Conservation (phyloP, 192 early-diverging fungal species). For the Backusella psychrophila region DNA sequence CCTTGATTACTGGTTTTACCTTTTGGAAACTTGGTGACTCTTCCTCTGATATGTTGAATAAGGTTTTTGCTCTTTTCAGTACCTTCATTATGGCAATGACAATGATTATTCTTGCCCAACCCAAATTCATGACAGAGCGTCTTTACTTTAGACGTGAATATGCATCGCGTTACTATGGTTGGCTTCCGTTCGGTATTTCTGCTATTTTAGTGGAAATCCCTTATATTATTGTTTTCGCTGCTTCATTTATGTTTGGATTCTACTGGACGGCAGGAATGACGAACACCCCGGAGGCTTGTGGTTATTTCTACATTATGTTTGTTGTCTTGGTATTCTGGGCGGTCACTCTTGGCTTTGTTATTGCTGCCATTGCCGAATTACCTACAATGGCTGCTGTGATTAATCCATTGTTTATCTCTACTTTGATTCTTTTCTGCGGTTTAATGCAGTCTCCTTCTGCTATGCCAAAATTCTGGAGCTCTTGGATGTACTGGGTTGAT, state of each 20-base stretch:
- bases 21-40: slow-evolving; percentile 62
- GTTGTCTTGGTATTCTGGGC: slow-evolving; percentile 63
- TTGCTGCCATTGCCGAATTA: slow-evolving; percentile 64
- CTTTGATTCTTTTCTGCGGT: slow-evolving; percentile 70
- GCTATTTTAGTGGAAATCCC: slow-evolving; percentile 70
- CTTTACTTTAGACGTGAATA: slow-evolving; percentile 64
- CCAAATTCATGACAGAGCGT: slow-evolving; percentile 70
- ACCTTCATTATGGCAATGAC: slow-evolving; percentile 62
- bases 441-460: slow-evolving; percentile 57
- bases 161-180: slow-evolving; percentile 66
- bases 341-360: slow-evolving; percentile 66
- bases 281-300: slow-evolving; percentile 39
- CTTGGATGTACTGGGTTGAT: slow-evolving; percentile 66
- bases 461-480: slow-evolving; percentile 69
- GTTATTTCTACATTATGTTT: slow-evolving; percentile 65
- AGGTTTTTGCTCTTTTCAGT: slow-evolving; percentile 71
- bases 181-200: slow-evolving; percentile 60
- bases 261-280: slow-evolving; percentile 75
- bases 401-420: slow-evolving; percentile 65
- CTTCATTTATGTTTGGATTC: slow-evolving; percentile 66
- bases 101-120: slow-evolving; percentile 68
- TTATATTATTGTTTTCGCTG: slow-evolving; percentile 60
- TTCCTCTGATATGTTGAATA: slow-evolving; percentile 59
- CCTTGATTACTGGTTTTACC: slow-evolving; percentile 68
- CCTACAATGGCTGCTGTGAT: slow-evolving; percentile 57